phyloP scores from a whole-genome alignment of 495 filamentous ascomycete species.

The Penicillium ucsense region DNA sequence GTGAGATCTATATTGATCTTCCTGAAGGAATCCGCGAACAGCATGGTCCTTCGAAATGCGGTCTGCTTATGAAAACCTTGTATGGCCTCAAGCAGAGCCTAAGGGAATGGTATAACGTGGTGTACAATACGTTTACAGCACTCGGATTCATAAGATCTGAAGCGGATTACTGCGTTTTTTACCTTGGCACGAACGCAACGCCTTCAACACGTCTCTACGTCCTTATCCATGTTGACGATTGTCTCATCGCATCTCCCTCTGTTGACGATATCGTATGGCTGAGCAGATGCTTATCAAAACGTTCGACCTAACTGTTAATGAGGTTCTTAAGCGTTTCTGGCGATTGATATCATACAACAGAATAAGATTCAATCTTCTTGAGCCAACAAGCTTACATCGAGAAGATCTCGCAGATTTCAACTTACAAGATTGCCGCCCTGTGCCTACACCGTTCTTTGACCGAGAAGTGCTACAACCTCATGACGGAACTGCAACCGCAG shows the following conservation, averaged over 20 bases:
- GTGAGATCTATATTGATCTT: background rate
- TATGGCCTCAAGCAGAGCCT: background rate
- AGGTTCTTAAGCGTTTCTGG: background rate
- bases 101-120: background rate
- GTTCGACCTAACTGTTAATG: background rate
- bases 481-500: background rate
- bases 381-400: background rate
- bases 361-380: background rate
- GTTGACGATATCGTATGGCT: background rate
- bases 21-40: background rate
- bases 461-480: background rate
- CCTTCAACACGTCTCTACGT: background rate
- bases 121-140: background rate
- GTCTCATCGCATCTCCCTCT: background rate
- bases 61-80: background rate
- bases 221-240: background rate
- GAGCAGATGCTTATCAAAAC: background rate
- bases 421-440: background rate
- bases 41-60: background rate
- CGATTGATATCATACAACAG: background rate
- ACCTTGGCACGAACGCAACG: background rate
- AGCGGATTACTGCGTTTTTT: background rate
- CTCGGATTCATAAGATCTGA: background rate
- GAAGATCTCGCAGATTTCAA: background rate
- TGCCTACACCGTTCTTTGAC: background rate